Evolutionary conservation across 2,329 filamentous ascomycete species (phyloP).

Genomic region (Colletotrichum tropicicola): DNA sequence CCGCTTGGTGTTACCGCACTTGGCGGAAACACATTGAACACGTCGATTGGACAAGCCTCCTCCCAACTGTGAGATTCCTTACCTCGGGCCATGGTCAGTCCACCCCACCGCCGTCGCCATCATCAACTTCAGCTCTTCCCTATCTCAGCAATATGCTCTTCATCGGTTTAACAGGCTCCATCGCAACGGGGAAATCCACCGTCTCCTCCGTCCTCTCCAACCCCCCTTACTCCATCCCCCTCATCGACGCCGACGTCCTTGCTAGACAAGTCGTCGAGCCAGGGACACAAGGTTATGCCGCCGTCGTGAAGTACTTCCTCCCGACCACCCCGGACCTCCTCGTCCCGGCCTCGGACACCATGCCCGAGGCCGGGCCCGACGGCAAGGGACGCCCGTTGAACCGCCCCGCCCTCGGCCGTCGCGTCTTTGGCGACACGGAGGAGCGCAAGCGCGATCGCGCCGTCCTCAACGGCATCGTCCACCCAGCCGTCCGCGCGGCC

Average conservation of each 20-base stretch:
- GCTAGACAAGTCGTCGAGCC: slow-evolving; percentile 95
- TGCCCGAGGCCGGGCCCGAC: slow-evolving; percentile 61
- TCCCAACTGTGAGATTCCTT: no score
- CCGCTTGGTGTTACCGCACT: no score
- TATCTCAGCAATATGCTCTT: slow-evolving; percentile 92
- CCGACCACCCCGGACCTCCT: slow-evolving; percentile 88
- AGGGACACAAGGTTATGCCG: slow-evolving; percentile 82
- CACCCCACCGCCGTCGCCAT: no score
- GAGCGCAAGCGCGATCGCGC: slow-evolving; percentile 76
- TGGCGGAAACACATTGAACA: no score
- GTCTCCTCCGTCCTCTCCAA: slow-evolving; percentile 84
- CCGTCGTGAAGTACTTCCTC: slow-evolving; percentile 84
- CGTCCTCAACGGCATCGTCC: slow-evolving; percentile 88
- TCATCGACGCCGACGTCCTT: slow-evolving; percentile 93
- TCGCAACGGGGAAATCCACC: slow-evolving; percentile 98
- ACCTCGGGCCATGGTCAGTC: no score
- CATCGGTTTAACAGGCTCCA: slow-evolving; percentile 95
- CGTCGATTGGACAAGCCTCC: no score
- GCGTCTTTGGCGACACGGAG: slow-evolving; percentile 84
- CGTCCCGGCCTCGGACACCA: slow-evolving; percentile 62
- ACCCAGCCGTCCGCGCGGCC: slow-evolving; percentile 85
- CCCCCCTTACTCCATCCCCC: slow-evolving; percentile 84
- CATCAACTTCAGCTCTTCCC: no score
- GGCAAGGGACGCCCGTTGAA: slow-evolving; percentile 81
- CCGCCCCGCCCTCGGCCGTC: slow-evolving; percentile 81